A percentile compares a stretch with the other conserved stretches of the same genome.
These are phyloP conservation scores for Lanmaoa pseudosensibilis DNA, from an alignment of 768 basidiomycete genomes.

Conservation along the genomic window DNA sequence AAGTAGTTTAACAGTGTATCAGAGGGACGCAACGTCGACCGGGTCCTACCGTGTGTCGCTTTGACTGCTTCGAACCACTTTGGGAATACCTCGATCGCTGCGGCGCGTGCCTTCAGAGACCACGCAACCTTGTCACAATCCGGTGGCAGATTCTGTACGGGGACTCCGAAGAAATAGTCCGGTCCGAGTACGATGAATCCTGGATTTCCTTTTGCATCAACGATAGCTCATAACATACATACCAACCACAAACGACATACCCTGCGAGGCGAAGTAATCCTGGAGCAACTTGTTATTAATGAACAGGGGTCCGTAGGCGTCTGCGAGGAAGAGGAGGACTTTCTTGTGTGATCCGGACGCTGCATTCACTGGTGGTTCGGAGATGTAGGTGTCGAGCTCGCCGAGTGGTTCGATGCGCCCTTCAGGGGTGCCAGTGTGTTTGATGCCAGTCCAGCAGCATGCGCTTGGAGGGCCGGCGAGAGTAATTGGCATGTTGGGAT, in stretches of 20 bases:
- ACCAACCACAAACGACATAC: constrained; percentile 30
- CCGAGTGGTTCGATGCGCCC: constrained; percentile 48
- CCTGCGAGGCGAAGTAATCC: constrained; percentile 59
- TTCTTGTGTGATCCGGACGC: constrained; percentile 31
- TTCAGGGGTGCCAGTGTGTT: constrained; percentile 48
- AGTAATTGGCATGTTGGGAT: background rate
- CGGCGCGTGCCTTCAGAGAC: constrained; percentile 36
- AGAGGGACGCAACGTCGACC: background rate
- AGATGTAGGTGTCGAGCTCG: constrained; percentile 53
- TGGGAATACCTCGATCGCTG: constrained; percentile 42
- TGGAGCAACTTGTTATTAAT: constrained; percentile 57
- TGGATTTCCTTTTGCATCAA: constrained; percentile 21
- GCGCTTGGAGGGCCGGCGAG: constrained; percentile 45
- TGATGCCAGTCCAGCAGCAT: constrained; percentile 50
- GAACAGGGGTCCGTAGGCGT: constrained; percentile 56
- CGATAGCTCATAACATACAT: background rate
- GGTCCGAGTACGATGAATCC: constrained; percentile 58
- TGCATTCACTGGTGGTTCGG: constrained; percentile 41
- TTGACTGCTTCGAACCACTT: constrained; percentile 53
- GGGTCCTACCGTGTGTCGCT: constrained; percentile 41
- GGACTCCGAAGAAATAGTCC: constrained; percentile 62
- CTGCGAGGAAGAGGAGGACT: constrained; percentile 55
- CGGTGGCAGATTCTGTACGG: constrained; percentile 40
- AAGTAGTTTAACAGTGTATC: background rate
- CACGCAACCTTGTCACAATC: constrained; percentile 41